Base-by-base conservation (phyloP, 495 filamentous ascomycete genomes). In the Aspergillus conjunctus region DNA sequence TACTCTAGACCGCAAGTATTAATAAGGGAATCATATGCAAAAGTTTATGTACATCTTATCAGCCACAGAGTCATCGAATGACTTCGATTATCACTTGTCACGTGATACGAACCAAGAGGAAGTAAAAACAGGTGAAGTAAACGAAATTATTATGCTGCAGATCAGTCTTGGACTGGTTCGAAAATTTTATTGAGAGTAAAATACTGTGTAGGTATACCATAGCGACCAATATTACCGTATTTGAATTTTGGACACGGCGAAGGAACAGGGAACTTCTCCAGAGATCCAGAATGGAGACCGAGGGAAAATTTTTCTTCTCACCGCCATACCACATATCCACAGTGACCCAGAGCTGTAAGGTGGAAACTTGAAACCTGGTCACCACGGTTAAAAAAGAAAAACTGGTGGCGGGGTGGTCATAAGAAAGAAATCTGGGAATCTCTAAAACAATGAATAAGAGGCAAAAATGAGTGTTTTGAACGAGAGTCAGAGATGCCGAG, bases 261-360 rank as follows among this genome's bases (percentile, higher is more conserved):
- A 43, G 39, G 5, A 15, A 17, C 39, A 17, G 12, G 10, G 12
- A 43, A 43, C 5, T 43, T 43, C 39, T 17, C 39, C 39, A 43
- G 39, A 43, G 39, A 43, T 43, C 17, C 10, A 4, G 39, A 5
- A 43, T 43, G 39, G 5, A 48, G 44, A 48, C 17, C 21, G 44
- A 46, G 20, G 18, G 8, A 20, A 48, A 48, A 46, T 21, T 54
- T 54, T 58, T 62, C 54, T 58, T 15, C 50, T 62, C 60, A 62
- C 60, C 60, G 60, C 54, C 50, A 62, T 50, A 41, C 54, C 33
- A 20, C 39, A 60, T 60, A 57, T 58, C 60, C 60, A 62, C 48
- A 22, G 15, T 15, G 53, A 52, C 59, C 59, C 58, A 48, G 45
- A 43, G 54, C 58, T n/a, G n/a, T 52, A n/a, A 43, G 18, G 22